phyloP scores from a whole-genome alignment of 345 rosid species.

The Brassica cretica region DNA sequence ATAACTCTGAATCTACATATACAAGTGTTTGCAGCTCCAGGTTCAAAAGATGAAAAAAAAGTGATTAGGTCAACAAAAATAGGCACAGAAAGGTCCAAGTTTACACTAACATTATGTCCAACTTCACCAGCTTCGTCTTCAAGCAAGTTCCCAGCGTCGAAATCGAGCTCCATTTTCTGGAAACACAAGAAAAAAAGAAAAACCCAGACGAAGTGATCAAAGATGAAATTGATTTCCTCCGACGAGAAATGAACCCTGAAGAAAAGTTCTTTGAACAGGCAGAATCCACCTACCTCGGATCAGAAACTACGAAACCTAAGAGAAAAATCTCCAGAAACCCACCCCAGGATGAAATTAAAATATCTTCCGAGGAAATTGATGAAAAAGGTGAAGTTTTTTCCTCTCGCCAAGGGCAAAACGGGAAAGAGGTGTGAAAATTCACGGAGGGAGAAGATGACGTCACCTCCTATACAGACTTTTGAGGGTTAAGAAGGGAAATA shows the following conservation, averaged over 20 bases:
- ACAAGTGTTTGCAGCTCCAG: not conserved
- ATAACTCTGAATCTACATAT: constrained; percentile 14
- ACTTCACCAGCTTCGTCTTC: constrained; percentile 62
- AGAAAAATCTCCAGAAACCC: constrained; percentile 30
- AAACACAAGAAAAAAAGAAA: not conserved
- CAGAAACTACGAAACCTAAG: constrained; percentile 10
- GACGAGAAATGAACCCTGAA: constrained; percentile 4
- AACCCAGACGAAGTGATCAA: constrained; percentile 20
- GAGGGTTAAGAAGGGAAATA: constrained; percentile 6
- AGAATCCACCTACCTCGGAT: constrained; percentile 19
- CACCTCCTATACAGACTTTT: constrained; percentile 27
- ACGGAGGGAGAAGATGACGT: constrained; percentile 30
- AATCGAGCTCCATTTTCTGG: constrained; percentile 67
- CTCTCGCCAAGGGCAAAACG: constrained; percentile 32
- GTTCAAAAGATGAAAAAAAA: not conserved
- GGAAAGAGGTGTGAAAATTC: constrained; percentile 11
- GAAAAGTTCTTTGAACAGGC: not conserved
- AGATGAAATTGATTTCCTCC: constrained; percentile 17
- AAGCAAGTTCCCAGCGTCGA: constrained; percentile 45
- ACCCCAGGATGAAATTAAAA: not conserved
- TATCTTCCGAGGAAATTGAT: constrained; percentile 10
- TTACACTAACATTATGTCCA: constrained; percentile 53
- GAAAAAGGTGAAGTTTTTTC: constrained; percentile 27
- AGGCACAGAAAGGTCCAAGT: constrained; percentile 25
- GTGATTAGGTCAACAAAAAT: constrained; percentile 13